Evolutionary conservation across 441 rosid species (phyloP).

Genomic region (Populus trichocarpa): DNA sequence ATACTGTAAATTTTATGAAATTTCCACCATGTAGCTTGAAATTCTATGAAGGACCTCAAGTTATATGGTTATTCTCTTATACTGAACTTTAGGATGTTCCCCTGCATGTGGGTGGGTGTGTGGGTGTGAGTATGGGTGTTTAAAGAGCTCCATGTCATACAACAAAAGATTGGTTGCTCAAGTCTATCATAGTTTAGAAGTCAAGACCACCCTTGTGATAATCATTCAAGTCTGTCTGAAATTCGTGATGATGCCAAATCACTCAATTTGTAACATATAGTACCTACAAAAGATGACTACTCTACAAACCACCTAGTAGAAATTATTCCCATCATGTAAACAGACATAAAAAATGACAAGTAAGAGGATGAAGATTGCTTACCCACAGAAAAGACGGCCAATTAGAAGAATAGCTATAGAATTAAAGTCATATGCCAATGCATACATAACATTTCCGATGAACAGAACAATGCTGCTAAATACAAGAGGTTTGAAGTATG

Average conservation of each 20-base stretch:
- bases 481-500: slow-evolving; percentile 91
- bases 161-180: not conserved
- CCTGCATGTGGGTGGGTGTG: not conserved
- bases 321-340: not conserved
- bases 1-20: not conserved
- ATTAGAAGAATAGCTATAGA: slow-evolving; percentile 69
- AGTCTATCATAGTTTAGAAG: not conserved
- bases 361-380: slow-evolving; percentile 27
- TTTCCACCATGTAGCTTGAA: not conserved
- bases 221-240: not conserved
- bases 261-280: not conserved
- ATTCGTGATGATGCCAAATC: not conserved
- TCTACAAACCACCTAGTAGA: not conserved
- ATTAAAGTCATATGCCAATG: slow-evolving; percentile 82
- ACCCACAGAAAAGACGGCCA: slow-evolving; percentile 98
- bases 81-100: not conserved
- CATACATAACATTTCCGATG: slow-evolving; percentile 84
- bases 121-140: not conserved
- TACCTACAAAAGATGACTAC: not conserved
- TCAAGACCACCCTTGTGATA: not conserved
- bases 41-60: not conserved
- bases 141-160: not conserved
- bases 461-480: slow-evolving; percentile 86
- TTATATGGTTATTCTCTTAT: not conserved
- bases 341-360: slow-evolving; percentile 8